Base-by-base conservation (phyloP, 2,329 filamentous ascomycete genomes). In the Albifimbria verrucaria region DNA sequence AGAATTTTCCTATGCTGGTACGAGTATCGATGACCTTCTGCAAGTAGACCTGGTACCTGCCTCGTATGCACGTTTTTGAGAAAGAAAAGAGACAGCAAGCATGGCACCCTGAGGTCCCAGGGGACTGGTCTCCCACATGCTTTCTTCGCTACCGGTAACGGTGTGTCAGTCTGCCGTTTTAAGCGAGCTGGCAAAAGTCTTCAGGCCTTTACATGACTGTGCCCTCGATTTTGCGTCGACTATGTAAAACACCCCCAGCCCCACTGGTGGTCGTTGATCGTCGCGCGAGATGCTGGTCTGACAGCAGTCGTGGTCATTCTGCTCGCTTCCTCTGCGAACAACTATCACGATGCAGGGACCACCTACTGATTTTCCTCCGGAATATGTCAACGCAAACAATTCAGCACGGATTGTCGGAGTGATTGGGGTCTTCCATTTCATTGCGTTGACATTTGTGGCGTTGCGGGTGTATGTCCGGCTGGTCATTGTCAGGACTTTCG, bases 401-500 rank as follows among this genome's bases (percentile, higher is more conserved):
- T 44, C 57, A 9, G 53, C 25, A 2, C 49, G 57, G 17, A 60
- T 60, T 21, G 53, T 59, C 9, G 56, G 53, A 1, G 50, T 60
- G 3, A 53, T 60, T 18, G 55, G 55, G 11, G 43, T 28, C 2
- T 60, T 60, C 46, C 55, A 59, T 47, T 51, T 57, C 45, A n/a
- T 64, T 25, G 62, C 63, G 6, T 45, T 64, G 21, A 47, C 55
- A 17, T 61, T 62, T 2, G 63, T 63, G 10, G 51, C 49, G 2
- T 49, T 63, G 25, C 59, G 63, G 5, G 55, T 64, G n/a, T 66
- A 65, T 44, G 60, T 60, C 17, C 56, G 62, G 11, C 42, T 61
- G 17, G 46, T 58, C 12, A 46, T 66, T 6, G 58, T 63, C 18
- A 56, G 61, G 1, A 60, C 59, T 2, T 65, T 65, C 49, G 62